Conservation (phyloP, 2,329 filamentous ascomycete genomes). For the Colletotrichum lupini region DNA sequence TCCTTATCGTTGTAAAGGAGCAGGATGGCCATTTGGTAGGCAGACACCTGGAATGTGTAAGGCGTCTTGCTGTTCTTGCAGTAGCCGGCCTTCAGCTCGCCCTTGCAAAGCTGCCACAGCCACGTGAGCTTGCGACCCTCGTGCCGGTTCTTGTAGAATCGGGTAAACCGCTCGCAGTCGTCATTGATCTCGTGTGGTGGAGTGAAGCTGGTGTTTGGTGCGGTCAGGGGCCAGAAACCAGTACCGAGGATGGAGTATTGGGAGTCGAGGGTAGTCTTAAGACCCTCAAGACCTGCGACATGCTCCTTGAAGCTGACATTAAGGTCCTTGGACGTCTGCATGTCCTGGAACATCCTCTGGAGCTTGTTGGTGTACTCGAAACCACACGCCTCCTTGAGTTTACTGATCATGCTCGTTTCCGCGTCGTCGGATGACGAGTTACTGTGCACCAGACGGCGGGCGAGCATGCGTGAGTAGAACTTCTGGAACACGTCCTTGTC, state of each 20-base stretch:
- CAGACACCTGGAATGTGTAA: slow-evolving; percentile 96
- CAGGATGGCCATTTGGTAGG: slow-evolving; percentile 97
- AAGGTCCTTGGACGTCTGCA: slow-evolving; percentile 98
- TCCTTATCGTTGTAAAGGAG: slow-evolving; percentile 95
- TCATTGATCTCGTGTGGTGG: slow-evolving; percentile 86
- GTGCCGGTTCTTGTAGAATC: slow-evolving; percentile 96
- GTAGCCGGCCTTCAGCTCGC: slow-evolving; percentile 94
- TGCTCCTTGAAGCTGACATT: slow-evolving; percentile 90
- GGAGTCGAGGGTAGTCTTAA: slow-evolving; percentile 82
- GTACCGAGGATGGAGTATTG: slow-evolving; percentile 94
- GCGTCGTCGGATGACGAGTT: slow-evolving; percentile 97
- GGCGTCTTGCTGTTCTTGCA: slow-evolving; percentile 89
- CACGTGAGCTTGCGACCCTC: slow-evolving; percentile 96
- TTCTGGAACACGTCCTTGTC: slow-evolving; percentile 99
- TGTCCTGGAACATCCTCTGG: slow-evolving; percentile 99
- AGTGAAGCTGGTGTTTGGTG: slow-evolving; percentile 88
- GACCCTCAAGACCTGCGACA: slow-evolving; percentile 70
- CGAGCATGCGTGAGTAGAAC: slow-evolving; percentile 97
- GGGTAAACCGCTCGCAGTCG: slow-evolving; percentile 89
- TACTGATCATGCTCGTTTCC: slow-evolving; percentile 99
- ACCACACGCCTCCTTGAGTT: slow-evolving; percentile 97
- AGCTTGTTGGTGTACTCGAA: slow-evolving; percentile 99
- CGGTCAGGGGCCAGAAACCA: slow-evolving; percentile 93
- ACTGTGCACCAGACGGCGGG: slow-evolving; percentile 92
- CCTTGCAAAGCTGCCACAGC: slow-evolving; percentile 98